Conservation (phyloP, 768 basidiomycete species). For the Naganishia antarctica region DNA sequence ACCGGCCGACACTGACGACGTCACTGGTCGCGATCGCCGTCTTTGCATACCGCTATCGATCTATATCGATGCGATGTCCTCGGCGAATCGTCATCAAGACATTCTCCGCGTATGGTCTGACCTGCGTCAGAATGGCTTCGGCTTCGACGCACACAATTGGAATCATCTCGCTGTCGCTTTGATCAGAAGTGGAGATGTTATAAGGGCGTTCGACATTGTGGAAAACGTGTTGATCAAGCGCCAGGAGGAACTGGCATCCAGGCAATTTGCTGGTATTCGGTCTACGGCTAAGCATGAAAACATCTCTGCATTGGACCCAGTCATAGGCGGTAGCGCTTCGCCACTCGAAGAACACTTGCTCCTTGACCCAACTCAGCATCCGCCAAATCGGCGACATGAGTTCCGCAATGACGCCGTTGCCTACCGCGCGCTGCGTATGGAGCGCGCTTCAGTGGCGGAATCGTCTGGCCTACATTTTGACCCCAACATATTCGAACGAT, state of each 20-base stretch:
- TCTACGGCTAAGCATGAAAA: neutral
- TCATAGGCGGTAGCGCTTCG: neutral
- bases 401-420: conserved; percentile 28
- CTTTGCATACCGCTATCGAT: conserved; percentile 75
- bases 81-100: conserved; percentile 59
- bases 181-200: conserved; percentile 72
- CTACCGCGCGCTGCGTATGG: conserved; percentile 10
- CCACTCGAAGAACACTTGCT: conserved; percentile 22
- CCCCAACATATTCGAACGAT: conserved; percentile 18
- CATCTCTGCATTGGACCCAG: neutral
- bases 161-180: conserved; percentile 74
- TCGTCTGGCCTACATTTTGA: neutral
- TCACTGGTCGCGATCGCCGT: conserved; percentile 35
- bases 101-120: conserved; percentile 65
- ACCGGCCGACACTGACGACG: neutral
- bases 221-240: conserved; percentile 66
- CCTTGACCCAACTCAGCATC: conserved; percentile 29
- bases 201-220: conserved; percentile 74
- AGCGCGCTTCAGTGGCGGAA: neutral
- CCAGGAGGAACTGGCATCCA: conserved; percentile 9
- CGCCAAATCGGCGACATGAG: conserved; percentile 37
- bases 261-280: neutral
- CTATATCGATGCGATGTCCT: conserved; percentile 69
- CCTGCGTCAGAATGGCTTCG: conserved; percentile 62
- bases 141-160: conserved; percentile 86